Conservation (phyloP, 2,329 filamentous ascomycete species). For the Cladophialophora yegresii region DNA sequence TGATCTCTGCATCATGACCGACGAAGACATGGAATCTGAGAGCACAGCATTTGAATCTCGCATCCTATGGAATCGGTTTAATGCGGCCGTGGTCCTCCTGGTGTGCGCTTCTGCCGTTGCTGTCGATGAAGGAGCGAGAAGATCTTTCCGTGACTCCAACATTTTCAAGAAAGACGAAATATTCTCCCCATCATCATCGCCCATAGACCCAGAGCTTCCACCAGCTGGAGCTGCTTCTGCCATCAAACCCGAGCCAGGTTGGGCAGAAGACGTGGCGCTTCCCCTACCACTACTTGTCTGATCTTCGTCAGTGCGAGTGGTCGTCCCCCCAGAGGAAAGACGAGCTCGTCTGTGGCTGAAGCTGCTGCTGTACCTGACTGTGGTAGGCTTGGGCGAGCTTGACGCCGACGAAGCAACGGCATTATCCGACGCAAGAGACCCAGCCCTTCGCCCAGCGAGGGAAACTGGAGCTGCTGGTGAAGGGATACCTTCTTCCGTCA, state of each 20-base stretch:
- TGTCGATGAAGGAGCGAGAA: constrained; percentile 65
- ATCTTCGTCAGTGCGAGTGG: constrained; percentile 54
- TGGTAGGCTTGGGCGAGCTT: constrained; percentile 75
- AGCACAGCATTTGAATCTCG: constrained; percentile 83
- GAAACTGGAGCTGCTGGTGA: constrained; percentile 44
- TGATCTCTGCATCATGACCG: constrained; percentile 78
- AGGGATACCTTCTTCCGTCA: constrained; percentile 47
- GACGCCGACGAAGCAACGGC: constrained; percentile 66
- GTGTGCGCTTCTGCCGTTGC: constrained; percentile 65
- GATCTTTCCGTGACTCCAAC: constrained; percentile 83
- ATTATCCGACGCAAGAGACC: constrained; percentile 62
- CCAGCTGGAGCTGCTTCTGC: constrained; percentile 63
- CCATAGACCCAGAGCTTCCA: constrained; percentile 65
- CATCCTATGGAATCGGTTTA: constrained; percentile 86
- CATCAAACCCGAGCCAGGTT: constrained; percentile 77
- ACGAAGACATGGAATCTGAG: constrained; percentile 91
- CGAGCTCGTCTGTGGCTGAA: constrained; percentile 83
- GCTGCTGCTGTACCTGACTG: constrained; percentile 86
- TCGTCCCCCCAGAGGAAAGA: constrained; percentile 72
- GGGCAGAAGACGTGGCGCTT: constrained; percentile 55
- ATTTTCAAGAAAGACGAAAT: constrained; percentile 91
- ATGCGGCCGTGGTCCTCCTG: constrained; percentile 73
- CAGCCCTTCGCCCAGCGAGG: constrained; percentile 42
- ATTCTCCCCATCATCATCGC: constrained; percentile 77
- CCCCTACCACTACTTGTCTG: constrained; percentile 60